Evolutionary conservation across 1,284 basidiomycete species (phyloP), one percentile per base, ranked within the genome.

Genomic region (Leucoagaricus sp.): DNA sequence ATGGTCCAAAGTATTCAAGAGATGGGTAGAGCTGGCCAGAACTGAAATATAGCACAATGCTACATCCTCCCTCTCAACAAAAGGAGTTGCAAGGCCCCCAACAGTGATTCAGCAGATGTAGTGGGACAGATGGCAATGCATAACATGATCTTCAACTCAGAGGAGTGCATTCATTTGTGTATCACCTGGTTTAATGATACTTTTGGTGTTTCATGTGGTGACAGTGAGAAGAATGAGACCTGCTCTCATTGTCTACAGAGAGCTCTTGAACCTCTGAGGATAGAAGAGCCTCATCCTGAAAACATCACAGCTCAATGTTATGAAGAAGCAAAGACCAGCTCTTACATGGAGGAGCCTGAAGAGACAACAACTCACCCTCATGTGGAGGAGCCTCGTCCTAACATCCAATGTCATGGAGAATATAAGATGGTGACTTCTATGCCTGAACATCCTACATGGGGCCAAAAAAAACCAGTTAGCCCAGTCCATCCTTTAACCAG

Each of bases 1-100:
- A 58, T 60, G 59, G 21, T 38, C 1, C 6, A 23, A 4, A 58
- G 33, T 19, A 21, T 55, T 0, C 59, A 60, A 36, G 47, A 60
- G 38, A 34, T 47, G 2, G 47, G 47, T 5, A 38, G 59, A 17
- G 59, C 52, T 17, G 59, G 59, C 4, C 51, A 57, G 4, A 57
- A 60, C 29, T 40, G 59, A 1, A 2, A 17, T 4, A 46, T 41
- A 21, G 53, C 53, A 7, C 33, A n/a, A 2, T 55, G 53, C 19
- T 36, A 36, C 48, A 36, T 49, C 48, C 3, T 49, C 19, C 48
- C 47, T 6, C 17, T 21, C 29, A 12, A 33, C 4, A 8, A 17
- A n/a, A n/a, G n/a, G n/a, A n/a, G n/a, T n/a, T n/a, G n/a, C n/a
- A n/a, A n/a, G n/a, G n/a, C n/a, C n/a, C n/a, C n/a, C n/a, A n/a